Percentiles rank a stretch among this genome's conserved stretches.
phyloP scores from a whole-genome alignment of 305 asterid genomes.

The Plantago coronopus region DNA sequence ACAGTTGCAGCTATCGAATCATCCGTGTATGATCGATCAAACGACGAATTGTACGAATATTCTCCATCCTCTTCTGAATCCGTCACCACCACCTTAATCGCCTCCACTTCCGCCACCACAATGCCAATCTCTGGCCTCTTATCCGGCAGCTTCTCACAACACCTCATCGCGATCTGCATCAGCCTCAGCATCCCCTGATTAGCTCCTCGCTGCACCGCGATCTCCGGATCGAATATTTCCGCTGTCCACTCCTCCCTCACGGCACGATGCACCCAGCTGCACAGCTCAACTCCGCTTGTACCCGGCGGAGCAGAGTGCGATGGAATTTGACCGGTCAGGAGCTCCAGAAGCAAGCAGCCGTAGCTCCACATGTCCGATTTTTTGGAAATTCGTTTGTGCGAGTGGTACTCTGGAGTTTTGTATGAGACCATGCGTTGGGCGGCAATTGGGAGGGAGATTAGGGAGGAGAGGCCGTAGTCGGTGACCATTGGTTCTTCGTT shows the following conservation, averaged over 20 bases:
- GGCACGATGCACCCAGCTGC: slow-evolving; percentile 76
- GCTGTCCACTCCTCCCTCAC: slow-evolving; percentile 95
- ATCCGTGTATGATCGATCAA: slow-evolving; percentile 59
- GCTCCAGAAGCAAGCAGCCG: slow-evolving; percentile 65
- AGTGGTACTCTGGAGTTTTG: slow-evolving; percentile 57
- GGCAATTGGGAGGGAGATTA: slow-evolving; percentile 52
- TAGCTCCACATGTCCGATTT: slow-evolving; percentile 77
- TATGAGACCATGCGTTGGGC: slow-evolving; percentile 56
- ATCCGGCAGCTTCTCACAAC: slow-evolving; percentile 64
- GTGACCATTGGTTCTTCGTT: slow-evolving; percentile 46
- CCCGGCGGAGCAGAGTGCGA: slow-evolving; percentile 43
- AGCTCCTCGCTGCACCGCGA: slow-evolving; percentile 57
- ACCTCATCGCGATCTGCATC: slow-evolving; percentile 60
- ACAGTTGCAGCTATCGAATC: slow-evolving; percentile 47
- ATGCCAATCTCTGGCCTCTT: slow-evolving; percentile 58
- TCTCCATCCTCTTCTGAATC: slow-evolving; percentile 63
- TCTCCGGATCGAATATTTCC: slow-evolving; percentile 73
- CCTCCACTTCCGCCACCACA: slow-evolving; percentile 58
- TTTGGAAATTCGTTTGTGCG: slow-evolving; percentile 38
- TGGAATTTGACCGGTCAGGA: slow-evolving; percentile 53
- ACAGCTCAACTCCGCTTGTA: slow-evolving; percentile 48
- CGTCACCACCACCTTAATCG: slow-evolving; percentile 26
- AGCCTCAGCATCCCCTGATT: slow-evolving; percentile 56
- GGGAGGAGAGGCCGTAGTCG: slow-evolving; percentile 59
- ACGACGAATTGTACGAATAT: slow-evolving; percentile 30